phyloP scores from a whole-genome alignment of 2,329 filamentous ascomycete genomes.

The Cordyceps fumosorosea region DNA sequence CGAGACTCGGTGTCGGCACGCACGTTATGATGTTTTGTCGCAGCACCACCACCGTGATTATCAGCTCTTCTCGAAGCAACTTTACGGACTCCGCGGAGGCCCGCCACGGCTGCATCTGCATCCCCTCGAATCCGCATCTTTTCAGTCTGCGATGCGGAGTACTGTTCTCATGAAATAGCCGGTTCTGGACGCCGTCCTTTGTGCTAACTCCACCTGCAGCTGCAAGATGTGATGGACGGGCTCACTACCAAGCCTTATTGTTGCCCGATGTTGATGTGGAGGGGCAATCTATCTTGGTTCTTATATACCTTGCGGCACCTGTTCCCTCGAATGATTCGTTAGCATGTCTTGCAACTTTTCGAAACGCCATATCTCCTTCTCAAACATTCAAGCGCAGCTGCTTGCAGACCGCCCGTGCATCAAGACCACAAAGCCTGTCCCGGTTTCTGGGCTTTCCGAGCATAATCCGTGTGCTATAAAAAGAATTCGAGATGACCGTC shows the following conservation, averaged over 20 bases:
- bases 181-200: background rate
- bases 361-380: background rate
- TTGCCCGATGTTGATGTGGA: no score
- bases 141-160: background rate
- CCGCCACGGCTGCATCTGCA: background rate
- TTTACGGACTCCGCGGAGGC: background rate
- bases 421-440: background rate
- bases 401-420: background rate
- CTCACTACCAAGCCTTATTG: background rate
- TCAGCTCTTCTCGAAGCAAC: background rate
- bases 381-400: background rate
- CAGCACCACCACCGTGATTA: background rate
- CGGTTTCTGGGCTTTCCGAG: background rate
- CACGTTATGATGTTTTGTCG: background rate
- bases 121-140: background rate
- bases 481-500: constrained; percentile 2
- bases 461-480: background rate
- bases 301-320: background rate
- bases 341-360: background rate
- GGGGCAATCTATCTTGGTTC: background rate
- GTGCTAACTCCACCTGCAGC: background rate
- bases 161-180: background rate
- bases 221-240: background rate
- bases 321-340: background rate
- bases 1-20: background rate